A percentile compares a stretch with the other conserved stretches of the same genome.
These are phyloP conservation scores for Paragyromitra xinjiangensis DNA, from an alignment of 495 filamentous ascomycete genomes.

Conservation along the genomic window DNA sequence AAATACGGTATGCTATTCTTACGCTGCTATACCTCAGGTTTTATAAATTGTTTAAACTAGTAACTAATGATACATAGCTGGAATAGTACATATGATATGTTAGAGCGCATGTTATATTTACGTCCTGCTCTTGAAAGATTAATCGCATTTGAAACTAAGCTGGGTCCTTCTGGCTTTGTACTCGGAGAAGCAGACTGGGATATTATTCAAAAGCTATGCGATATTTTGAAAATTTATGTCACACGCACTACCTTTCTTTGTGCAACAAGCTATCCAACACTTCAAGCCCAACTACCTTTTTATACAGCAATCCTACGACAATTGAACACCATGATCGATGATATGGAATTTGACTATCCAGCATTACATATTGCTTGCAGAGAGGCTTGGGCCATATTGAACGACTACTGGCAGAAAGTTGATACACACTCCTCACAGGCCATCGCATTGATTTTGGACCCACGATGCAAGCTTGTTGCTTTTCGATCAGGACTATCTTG, in stretches of 20 bases:
- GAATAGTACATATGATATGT: conserved; percentile 15
- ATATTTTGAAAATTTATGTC: neutral
- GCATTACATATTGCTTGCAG: neutral
- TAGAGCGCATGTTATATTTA: neutral
- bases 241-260: no score
- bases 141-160: neutral
- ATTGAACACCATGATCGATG: neutral
- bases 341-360: neutral
- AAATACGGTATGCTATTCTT: neutral
- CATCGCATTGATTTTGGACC: neutral
- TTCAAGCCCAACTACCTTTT: conserved; percentile 11
- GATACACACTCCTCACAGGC: neutral
- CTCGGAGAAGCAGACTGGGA: neutral
- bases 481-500: neutral
- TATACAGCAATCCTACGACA: neutral
- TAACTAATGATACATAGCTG: neutral
- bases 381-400: neutral
- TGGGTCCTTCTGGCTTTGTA: no score
- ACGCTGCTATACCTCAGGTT: neutral
- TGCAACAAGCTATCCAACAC: neutral
- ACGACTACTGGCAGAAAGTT: conserved; percentile 4
- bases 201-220: neutral
- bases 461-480: neutral
- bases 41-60: neutral
- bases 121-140: neutral